Conservation (phyloP, 805 yeast species). For the Starmera amethionina region DNA sequence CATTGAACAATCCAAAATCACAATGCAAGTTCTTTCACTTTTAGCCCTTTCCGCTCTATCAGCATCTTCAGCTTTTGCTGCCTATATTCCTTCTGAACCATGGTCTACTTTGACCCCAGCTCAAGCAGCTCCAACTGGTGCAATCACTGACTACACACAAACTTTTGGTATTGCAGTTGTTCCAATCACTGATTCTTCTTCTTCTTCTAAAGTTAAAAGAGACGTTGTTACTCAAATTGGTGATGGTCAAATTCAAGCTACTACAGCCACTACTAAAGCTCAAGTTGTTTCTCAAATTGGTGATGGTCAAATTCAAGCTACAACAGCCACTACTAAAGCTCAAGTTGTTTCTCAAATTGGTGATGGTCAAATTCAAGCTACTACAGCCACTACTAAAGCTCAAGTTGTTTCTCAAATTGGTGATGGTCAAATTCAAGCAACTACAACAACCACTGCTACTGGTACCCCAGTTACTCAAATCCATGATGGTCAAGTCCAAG, state of each 20-base stretch:
- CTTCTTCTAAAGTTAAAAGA: constrained; percentile 11
- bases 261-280: constrained; percentile 10
- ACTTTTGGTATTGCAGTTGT: constrained; percentile 29
- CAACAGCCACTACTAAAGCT: constrained; percentile 17
- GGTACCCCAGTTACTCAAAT: constrained; percentile 32
- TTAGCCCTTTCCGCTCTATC: constrained; percentile 31
- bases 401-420: constrained; percentile 12
- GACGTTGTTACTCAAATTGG: constrained; percentile 10
- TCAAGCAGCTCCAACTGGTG: constrained; percentile 30
- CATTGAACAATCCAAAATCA: constrained; percentile 23
- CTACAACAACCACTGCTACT: constrained; percentile 9
- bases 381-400: constrained; percentile 13
- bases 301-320: constrained; percentile 17
- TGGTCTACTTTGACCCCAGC: constrained; percentile 12
- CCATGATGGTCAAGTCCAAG: constrained; percentile 51
- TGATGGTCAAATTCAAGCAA: constrained; percentile 14
- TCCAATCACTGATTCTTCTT: constrained; percentile 10
- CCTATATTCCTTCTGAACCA: constrained; percentile 56
- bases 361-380: constrained; percentile 25
- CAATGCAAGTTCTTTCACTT: constrained; percentile 29
- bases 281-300: constrained; percentile 15
- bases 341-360: constrained; percentile 15
- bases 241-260: constrained; percentile 45
- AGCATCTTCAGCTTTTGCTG: constrained; percentile 40
- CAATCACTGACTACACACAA: constrained; percentile 29